Percentiles rank a stretch among this genome's conserved stretches.
Conservation (phyloP, 2,329 filamentous ascomycete genomes). For the Ceratocystis papillata region DNA sequence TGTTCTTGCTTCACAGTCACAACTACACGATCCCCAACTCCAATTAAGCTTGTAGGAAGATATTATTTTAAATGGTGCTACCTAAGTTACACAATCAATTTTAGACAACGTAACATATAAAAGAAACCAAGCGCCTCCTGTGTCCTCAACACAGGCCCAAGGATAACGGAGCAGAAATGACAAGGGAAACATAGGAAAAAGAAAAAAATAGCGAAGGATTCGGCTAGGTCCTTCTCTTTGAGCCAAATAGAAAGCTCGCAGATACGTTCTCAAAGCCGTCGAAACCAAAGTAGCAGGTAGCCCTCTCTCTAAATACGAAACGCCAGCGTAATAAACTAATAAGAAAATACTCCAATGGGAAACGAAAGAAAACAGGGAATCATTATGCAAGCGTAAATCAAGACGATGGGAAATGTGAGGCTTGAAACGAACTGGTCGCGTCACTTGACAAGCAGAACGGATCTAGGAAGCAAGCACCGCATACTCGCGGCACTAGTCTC, state of each 20-base stretch:
- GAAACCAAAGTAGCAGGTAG: slow-evolving; percentile 5
- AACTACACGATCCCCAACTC: no score
- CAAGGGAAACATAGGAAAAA: background rate
- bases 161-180: background rate
- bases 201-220: slow-evolving; percentile 10
- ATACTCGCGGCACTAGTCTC: background rate
- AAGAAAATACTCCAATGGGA: slow-evolving; percentile 9
- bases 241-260: background rate
- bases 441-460: slow-evolving; percentile 36
- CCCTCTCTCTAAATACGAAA: slow-evolving; percentile 22
- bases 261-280: slow-evolving; percentile 3
- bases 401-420: slow-evolving; percentile 8
- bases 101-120: slow-evolving; percentile 5
- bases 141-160: slow-evolving; percentile 12
- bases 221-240: slow-evolving; percentile 4
- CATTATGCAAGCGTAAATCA: slow-evolving; percentile 19
- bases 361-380: slow-evolving; percentile 16
- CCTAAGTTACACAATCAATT: slow-evolving; percentile 7
- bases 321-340: slow-evolving; percentile 21
- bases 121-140: slow-evolving; percentile 7
- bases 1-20: background rate
- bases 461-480: background rate
- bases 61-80: slow-evolving; percentile 6
- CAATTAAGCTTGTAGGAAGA: background rate
- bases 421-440: slow-evolving; percentile 39